Evolutionary conservation across 352 stramenopile genomes (phyloP).

Genomic region (Plasmopara viticola): DNA sequence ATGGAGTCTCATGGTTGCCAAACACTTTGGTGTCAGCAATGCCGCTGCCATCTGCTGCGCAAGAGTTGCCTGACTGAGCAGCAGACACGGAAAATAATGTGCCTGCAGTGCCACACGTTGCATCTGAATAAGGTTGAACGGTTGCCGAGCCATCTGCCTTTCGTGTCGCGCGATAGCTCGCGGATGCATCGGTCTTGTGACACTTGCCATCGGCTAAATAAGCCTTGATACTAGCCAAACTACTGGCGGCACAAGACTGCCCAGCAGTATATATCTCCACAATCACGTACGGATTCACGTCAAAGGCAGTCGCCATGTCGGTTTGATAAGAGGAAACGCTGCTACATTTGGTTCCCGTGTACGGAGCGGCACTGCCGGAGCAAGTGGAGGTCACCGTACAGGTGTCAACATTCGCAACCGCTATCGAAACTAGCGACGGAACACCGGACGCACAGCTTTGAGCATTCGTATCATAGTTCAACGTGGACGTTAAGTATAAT

Average conservation of each 20-base stretch:
- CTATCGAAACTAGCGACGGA: too few species aligned
- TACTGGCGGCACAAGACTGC: slow-evolving; percentile 2
- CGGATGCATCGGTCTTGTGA: not conserved
- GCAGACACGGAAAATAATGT: not conserved
- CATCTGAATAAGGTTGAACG: slow-evolving; percentile 1
- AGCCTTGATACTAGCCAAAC: not conserved
- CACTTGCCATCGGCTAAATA: slow-evolving; percentile 10
- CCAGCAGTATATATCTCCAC: slow-evolving; percentile 5
- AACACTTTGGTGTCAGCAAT: not conserved
- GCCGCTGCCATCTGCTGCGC: not conserved
- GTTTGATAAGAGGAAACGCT: too few species aligned
- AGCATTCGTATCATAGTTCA: too few species aligned
- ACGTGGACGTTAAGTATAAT: too few species aligned
- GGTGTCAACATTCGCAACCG: too few species aligned
- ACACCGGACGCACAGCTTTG: too few species aligned
- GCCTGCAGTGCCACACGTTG: not conserved
- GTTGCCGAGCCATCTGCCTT: not conserved
- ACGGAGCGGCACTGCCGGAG: too few species aligned
- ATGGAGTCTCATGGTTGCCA: too few species aligned
- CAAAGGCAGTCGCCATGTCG: too few species aligned
- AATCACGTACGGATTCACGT: too few species aligned
- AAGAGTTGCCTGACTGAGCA: slow-evolving; percentile 2
- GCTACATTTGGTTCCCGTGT: too few species aligned
- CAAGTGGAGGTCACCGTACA: too few species aligned
- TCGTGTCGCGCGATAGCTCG: slow-evolving; percentile 3